Evolutionary conservation across 2,329 filamentous ascomycete genomes (phyloP).

Genomic region (Colletotrichum tropicale): DNA sequence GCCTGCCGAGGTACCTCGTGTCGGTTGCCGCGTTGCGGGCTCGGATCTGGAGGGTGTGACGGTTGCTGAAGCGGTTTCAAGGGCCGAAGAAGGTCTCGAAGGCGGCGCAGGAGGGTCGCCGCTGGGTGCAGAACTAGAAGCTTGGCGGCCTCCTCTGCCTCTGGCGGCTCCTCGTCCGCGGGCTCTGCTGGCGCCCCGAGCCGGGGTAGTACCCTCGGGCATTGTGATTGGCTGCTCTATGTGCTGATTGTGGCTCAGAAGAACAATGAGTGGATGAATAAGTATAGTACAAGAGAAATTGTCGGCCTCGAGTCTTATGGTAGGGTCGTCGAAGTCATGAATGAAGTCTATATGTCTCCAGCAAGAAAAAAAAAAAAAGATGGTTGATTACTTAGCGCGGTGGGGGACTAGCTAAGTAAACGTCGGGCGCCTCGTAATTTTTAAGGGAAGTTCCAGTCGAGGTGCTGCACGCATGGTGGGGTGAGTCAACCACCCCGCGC

Average conservation of each 20-base stretch:
- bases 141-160: conserved; percentile 14
- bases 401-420: conserved; percentile 1
- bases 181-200: conserved; percentile 18
- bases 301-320: neutral
- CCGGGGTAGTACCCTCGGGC: conserved; percentile 12
- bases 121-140: conserved; percentile 3
- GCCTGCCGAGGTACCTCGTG: conserved; percentile 37
- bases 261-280: neutral
- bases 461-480: neutral
- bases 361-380: conserved; percentile 2
- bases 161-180: conserved; percentile 17
- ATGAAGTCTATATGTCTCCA: neutral
- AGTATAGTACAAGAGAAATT: neutral
- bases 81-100: conserved; percentile 1
- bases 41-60: conserved; percentile 20
- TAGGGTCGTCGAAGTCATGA: neutral
- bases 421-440: neutral
- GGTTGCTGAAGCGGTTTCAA: neutral
- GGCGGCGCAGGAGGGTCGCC: neutral
- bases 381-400: conserved; percentile 9
- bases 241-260: neutral
- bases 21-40: conserved; percentile 36
- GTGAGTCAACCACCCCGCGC: neutral
- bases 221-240: neutral
- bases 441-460: neutral